These are phyloP conservation scores for Ganoderma sinense DNA, from an alignment of 1,284 basidiomycete genomes.

Conservation along the genomic window DNA sequence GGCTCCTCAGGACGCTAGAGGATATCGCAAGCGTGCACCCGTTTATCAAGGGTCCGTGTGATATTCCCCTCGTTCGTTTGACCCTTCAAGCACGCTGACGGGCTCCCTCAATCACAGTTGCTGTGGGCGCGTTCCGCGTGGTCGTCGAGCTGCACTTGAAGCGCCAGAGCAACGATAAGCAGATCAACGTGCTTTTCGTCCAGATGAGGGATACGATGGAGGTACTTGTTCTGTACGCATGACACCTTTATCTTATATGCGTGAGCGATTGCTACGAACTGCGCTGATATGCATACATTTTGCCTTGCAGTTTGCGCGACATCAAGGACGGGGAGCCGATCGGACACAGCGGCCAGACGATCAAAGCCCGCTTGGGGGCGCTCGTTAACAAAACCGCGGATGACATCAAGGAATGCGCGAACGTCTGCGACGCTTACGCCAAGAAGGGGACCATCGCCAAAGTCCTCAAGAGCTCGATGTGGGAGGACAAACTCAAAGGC, in stretches of 20 bases:
- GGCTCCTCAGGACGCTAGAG: conserved; percentile 35
- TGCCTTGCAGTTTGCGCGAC: conserved; percentile 10
- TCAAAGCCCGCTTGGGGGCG: conserved; percentile 33
- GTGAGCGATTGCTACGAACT: background rate
- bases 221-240: conserved; percentile 48
- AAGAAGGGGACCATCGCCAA: conserved; percentile 44
- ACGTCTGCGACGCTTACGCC: conserved; percentile 41
- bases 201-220: conserved; percentile 56
- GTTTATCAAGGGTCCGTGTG: conserved; percentile 33
- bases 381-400: conserved; percentile 35
- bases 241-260: background rate
- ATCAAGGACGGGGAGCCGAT: conserved; percentile 28
- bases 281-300: too few species aligned
- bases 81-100: background rate
- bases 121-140: conserved; percentile 51
- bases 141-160: conserved; percentile 50
- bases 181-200: conserved; percentile 47
- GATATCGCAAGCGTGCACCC: conserved; percentile 39
- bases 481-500: conserved; percentile 44
- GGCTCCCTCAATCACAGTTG: conserved; percentile 43
- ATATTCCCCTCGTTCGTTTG: background rate
- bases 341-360: conserved; percentile 31
- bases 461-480: conserved; percentile 45
- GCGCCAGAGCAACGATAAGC: conserved; percentile 51
- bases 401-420: conserved; percentile 42